Base-by-base conservation (phyloP, 352 stramenopile species). In the Pythium biforme region DNA sequence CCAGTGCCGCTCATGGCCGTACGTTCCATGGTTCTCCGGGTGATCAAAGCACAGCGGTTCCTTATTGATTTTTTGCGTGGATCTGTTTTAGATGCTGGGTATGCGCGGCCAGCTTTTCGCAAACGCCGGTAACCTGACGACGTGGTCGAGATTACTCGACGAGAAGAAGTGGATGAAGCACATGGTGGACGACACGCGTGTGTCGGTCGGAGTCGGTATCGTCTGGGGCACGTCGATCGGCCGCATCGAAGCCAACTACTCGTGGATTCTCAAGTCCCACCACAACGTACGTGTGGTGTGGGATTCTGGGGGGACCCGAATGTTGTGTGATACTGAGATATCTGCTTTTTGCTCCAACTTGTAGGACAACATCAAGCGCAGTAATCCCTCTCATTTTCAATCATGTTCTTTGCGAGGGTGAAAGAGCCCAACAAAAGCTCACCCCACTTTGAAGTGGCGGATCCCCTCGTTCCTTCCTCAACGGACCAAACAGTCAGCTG, bases 141-240 rank as follows among this genome's bases (percentile, higher is more conserved):
- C 86, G 12, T 97, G 89, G 89, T 81, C 82, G 29, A 80, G 84
- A 31, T 37, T 95, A 43, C 63, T 94, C 54, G 84, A 92, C 52
- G 83, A 93, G 43, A 91, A 96, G 67, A 95, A 94, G 60, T 96
- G 89, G 78, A 89, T 97, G 75, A 92, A 88, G 65, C 92, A 95
- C 56, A 69, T 97, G 34, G 72, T 83, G 5, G 75, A 93, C 45
- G 91, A 97, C 69, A 95, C 88, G 31, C 84, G 91, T 45, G 77
- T 94, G 31, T 85, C 90, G 8, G 79, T 96, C 11, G 91, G 91
- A 27, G 62, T 95, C 55, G 91, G 89, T 6, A 76, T 97, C 64
- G 88, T 96, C 57, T 93, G 88, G 76, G 86, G 83, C 57, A 95
- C 88, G 25, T 78, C 76, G 39, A 85, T 96, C 58, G 88, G 88